Conservation (phyloP, 208 protist genomes). For the Trypanosoma scelopori region DNA sequence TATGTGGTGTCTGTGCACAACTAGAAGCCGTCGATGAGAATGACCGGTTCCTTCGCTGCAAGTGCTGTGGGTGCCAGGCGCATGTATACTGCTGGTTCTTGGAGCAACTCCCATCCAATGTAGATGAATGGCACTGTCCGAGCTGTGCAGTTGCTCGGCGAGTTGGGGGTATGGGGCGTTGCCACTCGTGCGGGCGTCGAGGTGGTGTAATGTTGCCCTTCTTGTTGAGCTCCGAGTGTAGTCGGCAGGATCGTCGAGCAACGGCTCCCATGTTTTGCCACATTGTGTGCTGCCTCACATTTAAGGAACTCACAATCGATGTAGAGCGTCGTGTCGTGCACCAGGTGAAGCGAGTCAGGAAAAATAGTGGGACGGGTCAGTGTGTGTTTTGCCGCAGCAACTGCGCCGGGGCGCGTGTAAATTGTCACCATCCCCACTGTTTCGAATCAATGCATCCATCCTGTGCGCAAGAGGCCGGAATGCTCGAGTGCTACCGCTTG, state of each 20-base stretch:
- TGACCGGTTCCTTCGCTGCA: slow-evolving; percentile 36
- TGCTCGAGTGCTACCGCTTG: slow-evolving; percentile 41
- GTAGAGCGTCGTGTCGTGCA: slow-evolving; percentile 15
- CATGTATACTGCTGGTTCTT: slow-evolving; percentile 72
- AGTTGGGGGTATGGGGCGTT: slow-evolving; percentile 31
- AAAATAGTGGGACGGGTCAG: slow-evolving; percentile 35
- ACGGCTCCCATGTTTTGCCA: slow-evolving; percentile 41
- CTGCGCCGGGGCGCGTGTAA: slow-evolving; percentile 30
- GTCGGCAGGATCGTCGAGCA: not conserved
- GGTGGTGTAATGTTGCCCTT: slow-evolving; percentile 69
- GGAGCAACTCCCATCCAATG: slow-evolving; percentile 33
- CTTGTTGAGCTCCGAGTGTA: slow-evolving; percentile 13
- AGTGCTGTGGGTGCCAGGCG: slow-evolving; percentile 45
- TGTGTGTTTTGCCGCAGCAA: slow-evolving; percentile 64
- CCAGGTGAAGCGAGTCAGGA: slow-evolving; percentile 27
- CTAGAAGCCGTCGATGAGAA: slow-evolving; percentile 6
- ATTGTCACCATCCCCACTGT: slow-evolving; percentile 62
- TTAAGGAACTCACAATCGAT: slow-evolving; percentile 49
- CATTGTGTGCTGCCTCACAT: slow-evolving; percentile 57
- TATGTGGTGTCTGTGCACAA: slow-evolving; percentile 25
- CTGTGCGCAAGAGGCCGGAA: slow-evolving; percentile 58
- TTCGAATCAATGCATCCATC: slow-evolving; percentile 72
- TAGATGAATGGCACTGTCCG: slow-evolving; percentile 55
- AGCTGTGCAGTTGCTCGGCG: slow-evolving; percentile 39
- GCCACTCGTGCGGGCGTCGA: slow-evolving; percentile 47